A percentile compares a stretch with the other conserved stretches of the same genome.
These are phyloP conservation scores for Oryza meyeriana DNA, from an alignment of 176 grass and related monocot species.

Conservation along the genomic window DNA sequence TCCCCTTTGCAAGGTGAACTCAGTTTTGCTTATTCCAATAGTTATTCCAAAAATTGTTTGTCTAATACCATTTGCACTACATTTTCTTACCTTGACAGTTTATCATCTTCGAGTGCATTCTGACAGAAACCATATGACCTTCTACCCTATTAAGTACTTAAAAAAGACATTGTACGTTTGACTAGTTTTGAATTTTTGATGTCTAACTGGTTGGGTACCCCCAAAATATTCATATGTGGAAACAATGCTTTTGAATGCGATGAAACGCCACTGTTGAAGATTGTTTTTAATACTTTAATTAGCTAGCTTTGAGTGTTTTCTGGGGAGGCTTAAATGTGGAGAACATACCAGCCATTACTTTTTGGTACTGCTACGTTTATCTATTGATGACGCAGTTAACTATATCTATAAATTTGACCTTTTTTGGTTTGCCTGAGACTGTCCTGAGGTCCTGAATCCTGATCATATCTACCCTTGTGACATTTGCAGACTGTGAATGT, in stretches of 20 bases:
- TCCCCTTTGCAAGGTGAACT: conserved; percentile 70
- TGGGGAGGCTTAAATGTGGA: background rate
- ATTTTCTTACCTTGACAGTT: background rate
- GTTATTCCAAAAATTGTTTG: background rate
- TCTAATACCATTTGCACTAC: background rate
- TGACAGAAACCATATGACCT: background rate
- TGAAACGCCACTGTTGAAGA: background rate
- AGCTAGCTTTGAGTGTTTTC: background rate
- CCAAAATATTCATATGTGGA: background rate
- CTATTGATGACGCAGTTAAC: background rate
- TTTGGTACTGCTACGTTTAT: background rate
- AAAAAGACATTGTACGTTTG: background rate
- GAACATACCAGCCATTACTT: background rate
- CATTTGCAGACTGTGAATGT: conserved; percentile 39
- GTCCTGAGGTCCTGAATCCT: background rate
- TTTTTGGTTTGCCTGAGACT: background rate
- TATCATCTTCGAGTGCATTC: background rate
- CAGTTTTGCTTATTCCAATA: background rate
- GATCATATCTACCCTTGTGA: conserved; percentile 5
- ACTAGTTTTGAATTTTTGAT: background rate
- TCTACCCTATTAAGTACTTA: background rate
- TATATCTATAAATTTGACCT: background rate
- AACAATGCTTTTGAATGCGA: background rate
- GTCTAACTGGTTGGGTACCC: background rate
- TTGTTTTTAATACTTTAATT: background rate